Conservation (phyloP, 352 stramenopile species). For the Globisporangium radiosum region DNA sequence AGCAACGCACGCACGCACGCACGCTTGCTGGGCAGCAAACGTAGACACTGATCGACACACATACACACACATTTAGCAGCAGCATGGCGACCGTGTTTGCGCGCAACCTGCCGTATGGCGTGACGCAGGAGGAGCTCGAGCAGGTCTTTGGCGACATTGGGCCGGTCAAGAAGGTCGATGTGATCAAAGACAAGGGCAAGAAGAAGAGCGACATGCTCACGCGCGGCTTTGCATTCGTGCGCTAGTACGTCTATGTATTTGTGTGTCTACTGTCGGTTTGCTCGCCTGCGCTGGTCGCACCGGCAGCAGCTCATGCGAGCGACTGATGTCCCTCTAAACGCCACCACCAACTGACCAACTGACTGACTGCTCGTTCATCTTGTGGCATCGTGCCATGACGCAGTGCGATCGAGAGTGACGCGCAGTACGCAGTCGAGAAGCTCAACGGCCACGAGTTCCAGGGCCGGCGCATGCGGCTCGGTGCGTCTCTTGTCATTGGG, state of each 20-base stretch:
- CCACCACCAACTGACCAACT: background rate
- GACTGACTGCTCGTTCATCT: too few species aligned
- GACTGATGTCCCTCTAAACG: background rate
- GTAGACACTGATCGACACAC: background rate
- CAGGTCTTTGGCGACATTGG: slow-evolving; percentile 76
- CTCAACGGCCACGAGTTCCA: slow-evolving; percentile 72
- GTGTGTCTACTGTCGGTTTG: background rate
- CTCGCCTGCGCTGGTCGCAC: background rate
- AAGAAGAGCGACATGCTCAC: slow-evolving; percentile 73
- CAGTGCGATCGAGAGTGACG: slow-evolving; percentile 71
- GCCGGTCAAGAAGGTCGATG: slow-evolving; percentile 80
- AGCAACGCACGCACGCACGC: background rate
- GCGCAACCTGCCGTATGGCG: slow-evolving; percentile 81
- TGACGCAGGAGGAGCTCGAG: slow-evolving; percentile 83
- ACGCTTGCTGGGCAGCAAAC: background rate
- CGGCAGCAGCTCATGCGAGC: background rate
- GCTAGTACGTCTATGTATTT: slow-evolving; percentile 51
- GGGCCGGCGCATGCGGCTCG: slow-evolving; percentile 74
- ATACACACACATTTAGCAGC: background rate
- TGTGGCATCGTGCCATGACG: too few species aligned
- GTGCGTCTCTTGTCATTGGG: slow-evolving; percentile 21
- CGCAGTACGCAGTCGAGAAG: slow-evolving; percentile 60
- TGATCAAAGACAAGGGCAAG: slow-evolving; percentile 88
- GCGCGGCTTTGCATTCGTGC: slow-evolving; percentile 82
- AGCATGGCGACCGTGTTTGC: slow-evolving; percentile 68